Evolutionary conservation across 192 early-diverging fungal genomes (phyloP).

Genomic region (Linnemannia schmuckeri): DNA sequence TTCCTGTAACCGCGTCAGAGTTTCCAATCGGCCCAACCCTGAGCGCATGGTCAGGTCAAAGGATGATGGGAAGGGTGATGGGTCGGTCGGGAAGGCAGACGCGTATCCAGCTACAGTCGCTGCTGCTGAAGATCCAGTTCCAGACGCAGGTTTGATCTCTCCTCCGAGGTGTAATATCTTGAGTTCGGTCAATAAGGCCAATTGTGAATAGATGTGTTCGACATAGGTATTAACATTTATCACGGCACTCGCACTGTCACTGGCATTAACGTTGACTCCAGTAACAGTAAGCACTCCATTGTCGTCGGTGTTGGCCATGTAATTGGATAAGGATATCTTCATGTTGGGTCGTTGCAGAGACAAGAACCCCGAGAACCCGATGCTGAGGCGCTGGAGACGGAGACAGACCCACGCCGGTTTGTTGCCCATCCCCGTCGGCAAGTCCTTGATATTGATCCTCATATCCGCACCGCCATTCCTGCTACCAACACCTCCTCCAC

Average conservation of each 20-base stretch:
- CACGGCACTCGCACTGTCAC: not conserved
- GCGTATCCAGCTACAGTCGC: not conserved
- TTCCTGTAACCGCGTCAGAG: not conserved
- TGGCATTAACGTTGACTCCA: not conserved
- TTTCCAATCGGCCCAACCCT: slow-evolving; percentile 12
- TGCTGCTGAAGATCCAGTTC: not conserved
- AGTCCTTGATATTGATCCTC: not conserved
- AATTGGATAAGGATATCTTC: not conserved
- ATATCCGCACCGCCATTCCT: not conserved
- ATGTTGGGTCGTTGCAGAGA: not conserved
- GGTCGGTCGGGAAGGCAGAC: not conserved
- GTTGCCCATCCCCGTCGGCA: not conserved
- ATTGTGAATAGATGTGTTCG: slow-evolving; percentile 33
- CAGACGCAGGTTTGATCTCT: not conserved
- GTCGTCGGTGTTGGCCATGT: not conserved
- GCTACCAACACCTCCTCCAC: not conserved
- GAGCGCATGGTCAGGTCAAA: slow-evolving; percentile 28
- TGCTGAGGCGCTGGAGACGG: slow-evolving; percentile 10
- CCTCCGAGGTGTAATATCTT: slow-evolving; percentile 18
- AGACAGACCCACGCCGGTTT: slow-evolving; percentile 19
- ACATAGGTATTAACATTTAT: not conserved
- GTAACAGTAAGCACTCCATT: too few species aligned
- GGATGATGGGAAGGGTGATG: not conserved
- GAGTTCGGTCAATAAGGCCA: slow-evolving; percentile 22
- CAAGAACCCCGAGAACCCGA: slow-evolving; percentile 25